Evolutionary conservation across 306 rosid genomes (phyloP).

Genomic region (Cicer chorassanicum): DNA sequence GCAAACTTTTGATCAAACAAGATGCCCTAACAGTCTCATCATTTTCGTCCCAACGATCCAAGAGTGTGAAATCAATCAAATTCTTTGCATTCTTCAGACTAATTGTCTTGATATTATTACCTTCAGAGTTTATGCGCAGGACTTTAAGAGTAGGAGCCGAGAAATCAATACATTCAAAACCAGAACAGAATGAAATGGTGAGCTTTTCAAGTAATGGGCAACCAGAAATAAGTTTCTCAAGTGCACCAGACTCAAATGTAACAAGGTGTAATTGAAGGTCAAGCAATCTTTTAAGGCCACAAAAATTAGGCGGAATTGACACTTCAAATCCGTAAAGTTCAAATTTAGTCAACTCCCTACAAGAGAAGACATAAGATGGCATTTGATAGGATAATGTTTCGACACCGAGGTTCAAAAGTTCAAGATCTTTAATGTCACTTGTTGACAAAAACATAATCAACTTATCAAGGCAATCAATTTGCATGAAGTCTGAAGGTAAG

Average conservation of each 20-base stretch:
- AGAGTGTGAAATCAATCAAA: constrained; percentile 9
- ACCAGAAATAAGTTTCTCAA: constrained; percentile 34
- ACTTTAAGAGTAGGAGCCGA: not conserved
- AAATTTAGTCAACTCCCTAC: not conserved
- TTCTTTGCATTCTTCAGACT: constrained; percentile 1
- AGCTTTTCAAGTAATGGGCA: not conserved
- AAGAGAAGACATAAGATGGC: constrained; percentile 40
- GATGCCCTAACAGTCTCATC: not conserved
- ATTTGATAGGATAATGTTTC: not conserved
- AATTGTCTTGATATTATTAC: constrained; percentile 5
- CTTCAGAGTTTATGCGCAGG: not conserved
- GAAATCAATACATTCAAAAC: constrained; percentile 17
- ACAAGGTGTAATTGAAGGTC: not conserved
- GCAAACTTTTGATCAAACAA: constrained; percentile 17
- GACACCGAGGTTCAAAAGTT: not conserved
- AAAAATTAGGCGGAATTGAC: constrained; percentile 9
- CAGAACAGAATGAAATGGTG: not conserved
- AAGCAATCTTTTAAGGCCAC: constrained; percentile 23
- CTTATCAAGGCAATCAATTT: not conserved
- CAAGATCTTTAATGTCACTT: not conserved
- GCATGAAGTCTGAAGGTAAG: not conserved
- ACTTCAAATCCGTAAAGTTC: not conserved
- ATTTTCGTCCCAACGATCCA: not conserved
- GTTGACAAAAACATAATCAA: constrained; percentile 32
- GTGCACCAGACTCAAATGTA: not conserved